Percentiles rank a stretch among this genome's conserved stretches.
Conservation (phyloP, 192 early-diverging fungal species). For the Podila minutissima region DNA sequence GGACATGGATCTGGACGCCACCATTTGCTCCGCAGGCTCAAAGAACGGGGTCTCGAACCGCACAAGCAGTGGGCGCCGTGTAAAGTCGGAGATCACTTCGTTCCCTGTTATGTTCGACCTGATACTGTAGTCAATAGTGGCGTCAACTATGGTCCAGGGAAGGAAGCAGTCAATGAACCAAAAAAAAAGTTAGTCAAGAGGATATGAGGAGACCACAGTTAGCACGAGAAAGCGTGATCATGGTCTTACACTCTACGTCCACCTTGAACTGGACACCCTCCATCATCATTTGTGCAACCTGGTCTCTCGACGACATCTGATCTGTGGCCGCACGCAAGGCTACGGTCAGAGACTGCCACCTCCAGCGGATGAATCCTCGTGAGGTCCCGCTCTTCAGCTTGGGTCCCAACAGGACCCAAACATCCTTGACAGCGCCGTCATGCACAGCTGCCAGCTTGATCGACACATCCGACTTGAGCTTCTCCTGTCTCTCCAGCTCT, state of each 20-base stretch:
- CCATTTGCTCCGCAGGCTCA: constrained; percentile 60
- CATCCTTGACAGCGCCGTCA: constrained; percentile 57
- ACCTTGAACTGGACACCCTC: constrained; percentile 60
- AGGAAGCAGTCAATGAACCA: neutral
- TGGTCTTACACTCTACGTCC: constrained; percentile 50
- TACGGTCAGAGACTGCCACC: constrained; percentile 38
- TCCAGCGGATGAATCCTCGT: constrained; percentile 42
- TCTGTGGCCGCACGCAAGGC: constrained; percentile 39
- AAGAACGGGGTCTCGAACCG: constrained; percentile 63
- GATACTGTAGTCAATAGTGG: constrained; percentile 40
- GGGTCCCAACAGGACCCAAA: constrained; percentile 57
- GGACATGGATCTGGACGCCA: constrained; percentile 51
- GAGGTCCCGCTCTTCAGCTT: constrained; percentile 37
- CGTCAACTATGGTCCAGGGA: constrained; percentile 27
- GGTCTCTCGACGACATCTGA: constrained; percentile 51
- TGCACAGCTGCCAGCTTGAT: constrained; percentile 57
- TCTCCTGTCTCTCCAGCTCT: constrained; percentile 29
- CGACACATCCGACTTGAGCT: constrained; percentile 33
- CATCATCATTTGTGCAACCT: constrained; percentile 55
- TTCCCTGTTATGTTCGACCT: constrained; percentile 12
- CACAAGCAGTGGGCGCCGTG: constrained; percentile 54
- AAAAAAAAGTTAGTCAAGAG: neutral
- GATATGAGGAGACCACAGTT: neutral
- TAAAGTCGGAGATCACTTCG: constrained; percentile 57
- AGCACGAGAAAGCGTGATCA: neutral